Evolutionary conservation across 768 basidiomycete species (phyloP), one percentile per base, ranked within the genome.

Genomic region (Rickenella mellea): DNA sequence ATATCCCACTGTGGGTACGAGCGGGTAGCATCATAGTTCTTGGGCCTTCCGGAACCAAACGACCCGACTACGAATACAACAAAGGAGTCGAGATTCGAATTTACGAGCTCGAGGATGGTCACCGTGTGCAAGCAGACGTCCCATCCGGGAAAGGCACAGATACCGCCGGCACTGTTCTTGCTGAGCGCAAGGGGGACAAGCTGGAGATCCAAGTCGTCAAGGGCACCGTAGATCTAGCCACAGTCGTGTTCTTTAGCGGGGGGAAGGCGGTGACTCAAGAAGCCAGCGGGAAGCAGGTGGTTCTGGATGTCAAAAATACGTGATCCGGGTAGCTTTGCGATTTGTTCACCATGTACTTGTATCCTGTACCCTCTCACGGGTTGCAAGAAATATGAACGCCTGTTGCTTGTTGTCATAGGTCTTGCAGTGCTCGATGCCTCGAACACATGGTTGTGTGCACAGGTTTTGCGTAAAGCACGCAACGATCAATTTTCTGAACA

Each of bases 1-100:
- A 73, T 43, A 68, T 85, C 28, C 81, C 80, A 12, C 73, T 84
- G 22, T 84, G 74, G 73, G 73, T 83, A 27, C 67, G 76, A 27
- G 70, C 71, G 21, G 73, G 70, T 27, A 71, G 69, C 12, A 67
- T 83, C 15, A 56, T 85, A 15, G 60, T 69, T 40, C 65, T 83
- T n/a, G 78, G 80, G 4, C 73, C 79, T 14, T 52, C 62, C 25
- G 63, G 66, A 21, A 60, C 66, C 17, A 66, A 65, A 20, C 65
- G 69, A 2, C 80, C 81, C 4, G 81, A 83, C 55, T 83, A 83
- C 51, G 71, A 78, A 27, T 77, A 72, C 46, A 59, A 61, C 43
- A 50, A 65, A 48, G 60, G 61, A 20, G 40, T 78, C 17, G 70
- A 78, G 44, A 60, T 79, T 29, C 67, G 70, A 33, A 62, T 71